These are phyloP conservation scores for Colletotrichum trifolii DNA, from an alignment of 2,329 filamentous ascomycete species.

Conservation along the genomic window DNA sequence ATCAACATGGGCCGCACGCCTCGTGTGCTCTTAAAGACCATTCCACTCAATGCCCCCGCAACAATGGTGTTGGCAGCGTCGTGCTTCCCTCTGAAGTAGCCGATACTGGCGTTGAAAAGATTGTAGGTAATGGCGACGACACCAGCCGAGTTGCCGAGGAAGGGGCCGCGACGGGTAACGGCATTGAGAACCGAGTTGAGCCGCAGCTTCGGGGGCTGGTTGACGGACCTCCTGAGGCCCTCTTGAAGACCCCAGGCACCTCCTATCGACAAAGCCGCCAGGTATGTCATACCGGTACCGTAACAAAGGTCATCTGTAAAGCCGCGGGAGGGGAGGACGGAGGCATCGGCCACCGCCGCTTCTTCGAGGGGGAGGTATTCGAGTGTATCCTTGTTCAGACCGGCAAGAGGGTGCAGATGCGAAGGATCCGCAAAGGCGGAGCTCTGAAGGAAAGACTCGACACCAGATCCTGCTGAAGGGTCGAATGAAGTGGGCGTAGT, in stretches of 20 bases:
- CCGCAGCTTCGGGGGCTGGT: conserved; percentile 86
- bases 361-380: conserved; percentile 97
- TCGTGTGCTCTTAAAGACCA: conserved; percentile 96
- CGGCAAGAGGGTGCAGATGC: conserved; percentile 90
- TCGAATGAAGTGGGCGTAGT: conserved; percentile 72
- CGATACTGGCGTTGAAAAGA: conserved; percentile 86
- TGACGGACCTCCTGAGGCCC: conserved; percentile 82
- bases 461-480: conserved; percentile 79
- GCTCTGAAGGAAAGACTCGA: conserved; percentile 85
- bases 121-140: conserved; percentile 98
- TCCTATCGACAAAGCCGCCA: conserved; percentile 85
- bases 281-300: conserved; percentile 93
- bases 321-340: conserved; percentile 91
- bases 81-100: conserved; percentile 83
- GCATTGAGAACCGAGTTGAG: conserved; percentile 96
- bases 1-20: conserved; percentile 94
- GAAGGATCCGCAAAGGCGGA: conserved; percentile 86
- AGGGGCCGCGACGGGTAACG: conserved; percentile 91
- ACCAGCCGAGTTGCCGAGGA: conserved; percentile 94
- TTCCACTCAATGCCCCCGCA: conserved; percentile 88
- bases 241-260: conserved; percentile 94
- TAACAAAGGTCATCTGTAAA: conserved; percentile 99
- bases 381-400: conserved; percentile 90
- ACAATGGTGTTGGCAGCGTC: conserved; percentile 89
- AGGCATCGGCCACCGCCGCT: conserved; percentile 85